Evolutionary conservation across 176 grass and related monocot genomes (phyloP).

Genomic region (Zizania latifolia): DNA sequence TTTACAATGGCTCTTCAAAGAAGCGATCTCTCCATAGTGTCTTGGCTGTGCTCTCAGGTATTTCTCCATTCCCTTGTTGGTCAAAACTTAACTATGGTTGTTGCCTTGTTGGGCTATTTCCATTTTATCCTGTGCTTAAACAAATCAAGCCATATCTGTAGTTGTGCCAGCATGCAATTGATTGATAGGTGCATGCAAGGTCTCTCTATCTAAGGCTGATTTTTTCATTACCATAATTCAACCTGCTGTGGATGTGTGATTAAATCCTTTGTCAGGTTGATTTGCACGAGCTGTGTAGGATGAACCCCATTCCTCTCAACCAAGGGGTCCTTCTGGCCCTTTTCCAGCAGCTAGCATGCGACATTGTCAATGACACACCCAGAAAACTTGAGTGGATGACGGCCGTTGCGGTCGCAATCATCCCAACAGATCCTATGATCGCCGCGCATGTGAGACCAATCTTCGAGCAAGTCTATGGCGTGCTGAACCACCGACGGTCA

Average conservation of each 20-base stretch:
- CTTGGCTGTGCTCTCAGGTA: slow-evolving; percentile 94
- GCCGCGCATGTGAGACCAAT: slow-evolving; percentile 66
- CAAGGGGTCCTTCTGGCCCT: slow-evolving; percentile 93
- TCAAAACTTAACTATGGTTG: neutral
- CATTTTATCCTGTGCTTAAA: slow-evolving; percentile 1
- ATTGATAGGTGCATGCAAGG: no score
- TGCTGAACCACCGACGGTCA: slow-evolving; percentile 51
- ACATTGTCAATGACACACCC: slow-evolving; percentile 57
- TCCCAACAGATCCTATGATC: slow-evolving; percentile 62
- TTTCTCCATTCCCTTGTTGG: neutral
- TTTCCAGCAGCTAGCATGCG: slow-evolving; percentile 86
- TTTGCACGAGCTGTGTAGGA: slow-evolving; percentile 61
- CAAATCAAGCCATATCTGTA: neutral
- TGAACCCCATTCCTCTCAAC: slow-evolving; percentile 53
- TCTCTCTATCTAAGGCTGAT: no score
- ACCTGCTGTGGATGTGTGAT: neutral
- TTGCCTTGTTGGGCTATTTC: neutral
- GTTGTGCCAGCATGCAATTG: neutral
- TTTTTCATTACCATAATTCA: neutral
- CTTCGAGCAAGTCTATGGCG: slow-evolving; percentile 74
- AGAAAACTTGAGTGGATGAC: slow-evolving; percentile 80
- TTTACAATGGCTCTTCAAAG: slow-evolving; percentile 95
- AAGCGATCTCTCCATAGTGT: slow-evolving; percentile 77
- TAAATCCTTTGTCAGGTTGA: slow-evolving; percentile 54
- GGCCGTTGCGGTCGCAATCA: slow-evolving; percentile 62